A percentile compares a stretch with the other conserved stretches of the same genome.
phyloP scores from a whole-genome alignment of 2,329 filamentous ascomycete species.

The Fusarium irregulare region DNA sequence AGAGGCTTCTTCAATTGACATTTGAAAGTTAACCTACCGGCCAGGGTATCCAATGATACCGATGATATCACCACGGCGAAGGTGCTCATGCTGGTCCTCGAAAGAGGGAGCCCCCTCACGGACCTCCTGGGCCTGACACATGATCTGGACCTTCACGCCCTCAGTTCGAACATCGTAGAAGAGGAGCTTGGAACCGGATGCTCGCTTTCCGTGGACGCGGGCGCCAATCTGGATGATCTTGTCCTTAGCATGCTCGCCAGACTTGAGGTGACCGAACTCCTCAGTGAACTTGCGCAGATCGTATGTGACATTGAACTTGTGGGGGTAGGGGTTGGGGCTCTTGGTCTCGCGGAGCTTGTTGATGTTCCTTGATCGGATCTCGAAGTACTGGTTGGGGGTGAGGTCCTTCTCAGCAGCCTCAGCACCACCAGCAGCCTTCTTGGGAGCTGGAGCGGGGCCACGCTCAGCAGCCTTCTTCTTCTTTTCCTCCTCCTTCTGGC shows the following conservation, averaged over 20 bases:
- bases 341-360: constrained; percentile 55
- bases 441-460: constrained; percentile 73
- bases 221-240: constrained; percentile 82
- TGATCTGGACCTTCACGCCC: constrained; percentile 82
- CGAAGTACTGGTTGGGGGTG: constrained; percentile 82
- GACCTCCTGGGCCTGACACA: constrained; percentile 87
- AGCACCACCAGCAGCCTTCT: constrained; percentile 58
- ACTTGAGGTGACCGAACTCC: constrained; percentile 84
- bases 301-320: constrained; percentile 88
- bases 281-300: constrained; percentile 83
- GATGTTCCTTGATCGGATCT: constrained; percentile 88
- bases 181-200: constrained; percentile 83
- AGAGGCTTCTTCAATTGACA: not conserved
- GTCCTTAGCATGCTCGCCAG: constrained; percentile 83
- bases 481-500: constrained; percentile 89
- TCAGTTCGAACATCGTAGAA: constrained; percentile 79
- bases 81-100: constrained; percentile 86
- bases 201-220: constrained; percentile 89
- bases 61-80: constrained; percentile 92
- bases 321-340: constrained; percentile 74
- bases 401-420: constrained; percentile 71
- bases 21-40: constrained; percentile 32
- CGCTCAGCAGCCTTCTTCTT: constrained; percentile 83
- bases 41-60: constrained; percentile 60
- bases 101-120: constrained; percentile 75